Percentiles rank a stretch among this genome's conserved stretches.
These are phyloP conservation scores for Trichophyton benhamiae DNA, from an alignment of 2,329 filamentous ascomycete species.

Conservation along the genomic window DNA sequence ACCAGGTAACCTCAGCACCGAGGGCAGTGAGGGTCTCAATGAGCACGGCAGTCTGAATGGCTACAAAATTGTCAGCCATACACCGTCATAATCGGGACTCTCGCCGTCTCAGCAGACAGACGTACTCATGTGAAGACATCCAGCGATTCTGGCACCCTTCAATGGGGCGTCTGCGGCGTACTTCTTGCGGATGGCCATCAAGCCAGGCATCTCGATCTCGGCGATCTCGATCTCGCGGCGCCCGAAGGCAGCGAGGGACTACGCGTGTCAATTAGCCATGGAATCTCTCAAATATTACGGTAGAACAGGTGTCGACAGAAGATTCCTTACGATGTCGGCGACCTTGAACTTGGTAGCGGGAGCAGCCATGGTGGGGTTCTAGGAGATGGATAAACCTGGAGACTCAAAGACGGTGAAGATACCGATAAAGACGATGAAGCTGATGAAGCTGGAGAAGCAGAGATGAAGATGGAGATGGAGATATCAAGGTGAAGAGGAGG, in stretches of 20 bases:
- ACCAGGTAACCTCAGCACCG: conserved; percentile 97
- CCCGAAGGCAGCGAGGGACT: conserved; percentile 89
- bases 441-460: not conserved
- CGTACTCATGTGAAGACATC: conserved; percentile 93
- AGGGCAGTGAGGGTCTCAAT: conserved; percentile 94
- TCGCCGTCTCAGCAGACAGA: conserved; percentile 10
- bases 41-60: conserved; percentile 97
- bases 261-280: not conserved
- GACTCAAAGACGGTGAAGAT: conserved; percentile 5
- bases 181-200: conserved; percentile 87
- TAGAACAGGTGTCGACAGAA: conserved; percentile 4
- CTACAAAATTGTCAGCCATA: conserved; percentile 24
- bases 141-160: conserved; percentile 87
- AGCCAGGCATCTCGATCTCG: conserved; percentile 92
- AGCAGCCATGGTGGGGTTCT: conserved; percentile 46
- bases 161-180: conserved; percentile 90
- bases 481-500: conserved; percentile 5
- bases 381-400: conserved; percentile 8
- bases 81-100: not conserved
- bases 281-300: conserved; percentile 2
- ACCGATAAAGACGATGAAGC: not conserved
- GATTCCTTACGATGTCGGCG: conserved; percentile 61
- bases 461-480: conserved; percentile 6
- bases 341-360: conserved; percentile 95
- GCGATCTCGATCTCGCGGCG: conserved; percentile 98